Evolutionary conservation across 768 basidiomycete genomes (phyloP).

Genomic region (Omphalotus guepiniiformis): DNA sequence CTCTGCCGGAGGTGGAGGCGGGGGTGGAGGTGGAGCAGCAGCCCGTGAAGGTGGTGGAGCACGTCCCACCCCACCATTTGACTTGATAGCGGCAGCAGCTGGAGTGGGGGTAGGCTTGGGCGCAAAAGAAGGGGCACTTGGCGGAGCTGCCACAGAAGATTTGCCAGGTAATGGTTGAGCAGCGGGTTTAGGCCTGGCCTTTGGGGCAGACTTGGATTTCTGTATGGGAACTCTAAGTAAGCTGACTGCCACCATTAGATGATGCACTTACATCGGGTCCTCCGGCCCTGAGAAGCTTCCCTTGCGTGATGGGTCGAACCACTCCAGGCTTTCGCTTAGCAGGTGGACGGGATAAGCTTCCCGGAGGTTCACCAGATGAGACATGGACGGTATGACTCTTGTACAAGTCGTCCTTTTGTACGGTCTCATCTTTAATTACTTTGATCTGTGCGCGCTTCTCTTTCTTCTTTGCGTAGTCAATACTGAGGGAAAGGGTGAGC

Average conservation of each 20-base stretch:
- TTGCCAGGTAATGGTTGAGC: slow-evolving; percentile 62
- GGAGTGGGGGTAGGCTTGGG: slow-evolving; percentile 29
- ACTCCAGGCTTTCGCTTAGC: slow-evolving; percentile 86
- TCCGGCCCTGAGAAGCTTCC: slow-evolving; percentile 73
- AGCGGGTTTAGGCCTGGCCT: slow-evolving; percentile 47
- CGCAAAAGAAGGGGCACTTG: slow-evolving; percentile 28
- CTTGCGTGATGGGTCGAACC: slow-evolving; percentile 79
- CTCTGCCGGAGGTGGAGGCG: slow-evolving; percentile 52
- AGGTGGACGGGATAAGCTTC: slow-evolving; percentile 76
- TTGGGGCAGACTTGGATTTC: slow-evolving; percentile 48
- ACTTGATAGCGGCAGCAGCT: slow-evolving; percentile 25
- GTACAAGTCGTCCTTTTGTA: slow-evolving; percentile 76
- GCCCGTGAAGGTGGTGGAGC: slow-evolving; percentile 33
- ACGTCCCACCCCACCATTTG: slow-evolving; percentile 16
- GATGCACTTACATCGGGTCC: slow-evolving; percentile 55
- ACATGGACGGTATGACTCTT: slow-evolving; percentile 93
- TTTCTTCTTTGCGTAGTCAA: slow-evolving; percentile 95
- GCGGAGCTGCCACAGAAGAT: slow-evolving; percentile 34
- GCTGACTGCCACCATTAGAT: no score
- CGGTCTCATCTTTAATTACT: slow-evolving; percentile 84
- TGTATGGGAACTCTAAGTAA: no score
- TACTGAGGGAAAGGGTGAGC: slow-evolving; percentile 35
- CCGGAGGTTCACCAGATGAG: slow-evolving; percentile 80
- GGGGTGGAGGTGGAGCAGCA: slow-evolving; percentile 43
- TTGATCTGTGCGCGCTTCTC: slow-evolving; percentile 88